Conservation (phyloP, 495 filamentous ascomycete species). For the Saxophila tyrrhenica region DNA sequence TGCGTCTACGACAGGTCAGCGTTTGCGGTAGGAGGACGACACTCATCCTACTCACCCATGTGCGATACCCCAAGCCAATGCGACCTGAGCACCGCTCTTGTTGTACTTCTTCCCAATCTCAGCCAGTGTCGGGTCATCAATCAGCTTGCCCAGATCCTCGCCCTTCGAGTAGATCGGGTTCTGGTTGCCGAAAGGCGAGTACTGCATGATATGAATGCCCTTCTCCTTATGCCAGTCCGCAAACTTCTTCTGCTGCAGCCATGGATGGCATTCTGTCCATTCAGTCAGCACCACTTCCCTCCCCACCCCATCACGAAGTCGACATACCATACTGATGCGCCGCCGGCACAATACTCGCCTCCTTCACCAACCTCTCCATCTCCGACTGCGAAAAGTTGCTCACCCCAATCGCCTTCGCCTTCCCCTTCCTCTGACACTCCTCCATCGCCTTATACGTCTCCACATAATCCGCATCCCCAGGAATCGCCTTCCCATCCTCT, state of each 20-base stretch:
- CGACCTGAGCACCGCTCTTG: slow-evolving; percentile 50
- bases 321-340: slow-evolving; percentile 8
- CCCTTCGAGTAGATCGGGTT: slow-evolving; percentile 48
- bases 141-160: slow-evolving; percentile 41
- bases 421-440: slow-evolving; percentile 19
- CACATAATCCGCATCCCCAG: slow-evolving; percentile 25
- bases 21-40: neutral
- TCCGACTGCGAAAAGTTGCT: slow-evolving; percentile 65
- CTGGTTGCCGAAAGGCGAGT: slow-evolving; percentile 62
- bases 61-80: slow-evolving; percentile 58
- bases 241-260: slow-evolving; percentile 50
- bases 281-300: neutral
- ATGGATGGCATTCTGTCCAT: slow-evolving; percentile 26
- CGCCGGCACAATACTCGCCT: slow-evolving; percentile 38
- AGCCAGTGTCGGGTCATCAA: slow-evolving; percentile 49
- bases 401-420: slow-evolving; percentile 57
- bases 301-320: neutral
- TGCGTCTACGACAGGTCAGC: neutral
- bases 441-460: slow-evolving; percentile 19
- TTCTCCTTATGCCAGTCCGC: slow-evolving; percentile 42
- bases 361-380: slow-evolving; percentile 53
- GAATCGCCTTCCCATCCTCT: slow-evolving; percentile 19
- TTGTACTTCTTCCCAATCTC: slow-evolving; percentile 52
- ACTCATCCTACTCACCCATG: slow-evolving; percentile 24
- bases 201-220: slow-evolving; percentile 52